phyloP scores from a whole-genome alignment of 345 rosid genomes.

The Euphorbia lathyris region DNA sequence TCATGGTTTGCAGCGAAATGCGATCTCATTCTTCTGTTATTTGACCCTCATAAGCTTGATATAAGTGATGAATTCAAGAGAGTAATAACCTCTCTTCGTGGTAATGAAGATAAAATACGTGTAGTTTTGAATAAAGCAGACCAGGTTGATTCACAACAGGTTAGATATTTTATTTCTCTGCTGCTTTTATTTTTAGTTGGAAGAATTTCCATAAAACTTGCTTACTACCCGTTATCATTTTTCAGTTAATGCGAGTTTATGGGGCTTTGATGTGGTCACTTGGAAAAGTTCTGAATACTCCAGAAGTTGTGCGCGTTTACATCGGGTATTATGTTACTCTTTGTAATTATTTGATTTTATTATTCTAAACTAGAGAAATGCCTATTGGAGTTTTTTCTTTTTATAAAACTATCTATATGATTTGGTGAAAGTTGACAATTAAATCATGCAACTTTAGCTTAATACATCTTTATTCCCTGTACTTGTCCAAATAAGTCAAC shows the following conservation, averaged over 20 bases:
- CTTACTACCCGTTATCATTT: neutral
- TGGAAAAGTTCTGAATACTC: conserved; percentile 92
- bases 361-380: neutral
- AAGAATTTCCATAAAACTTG: no score
- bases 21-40: conserved; percentile 89
- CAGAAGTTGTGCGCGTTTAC: conserved; percentile 91
- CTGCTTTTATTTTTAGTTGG: no score
- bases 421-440: no score
- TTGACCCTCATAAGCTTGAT: conserved; percentile 96
- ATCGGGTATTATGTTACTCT: conserved; percentile 85
- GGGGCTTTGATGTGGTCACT: conserved; percentile 99
- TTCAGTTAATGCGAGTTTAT: conserved; percentile 97
- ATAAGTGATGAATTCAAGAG: conserved; percentile 97
- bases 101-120: conserved; percentile 94
- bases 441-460: no score
- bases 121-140: conserved; percentile 96
- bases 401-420: neutral
- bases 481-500: no score
- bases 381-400: no score
- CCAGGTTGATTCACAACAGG: conserved; percentile 92
- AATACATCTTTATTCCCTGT: no score
- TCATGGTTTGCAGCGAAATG: conserved; percentile 99
- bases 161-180: conserved; percentile 22
- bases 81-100: conserved; percentile 83
- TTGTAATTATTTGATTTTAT: neutral